A percentile compares a stretch with the other conserved stretches of the same genome.
Evolutionary conservation across 805 yeast species (phyloP).

Genomic region (Ogataea populi-albae): DNA sequence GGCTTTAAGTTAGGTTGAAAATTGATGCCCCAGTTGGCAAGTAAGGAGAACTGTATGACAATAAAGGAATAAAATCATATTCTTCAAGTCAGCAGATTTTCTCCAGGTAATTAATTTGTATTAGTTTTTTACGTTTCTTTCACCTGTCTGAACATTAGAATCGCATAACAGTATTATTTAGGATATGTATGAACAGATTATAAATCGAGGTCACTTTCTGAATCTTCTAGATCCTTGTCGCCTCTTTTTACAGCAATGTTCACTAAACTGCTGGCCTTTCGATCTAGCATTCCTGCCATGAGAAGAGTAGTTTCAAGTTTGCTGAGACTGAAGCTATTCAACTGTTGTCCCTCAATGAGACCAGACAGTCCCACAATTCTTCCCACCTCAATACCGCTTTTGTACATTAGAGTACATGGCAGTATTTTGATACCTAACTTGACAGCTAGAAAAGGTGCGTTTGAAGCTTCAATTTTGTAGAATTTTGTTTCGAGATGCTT

Average conservation of each 20-base stretch:
- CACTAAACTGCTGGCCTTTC: constrained; percentile 35
- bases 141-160: too few species aligned
- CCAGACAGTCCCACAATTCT: constrained; percentile 70
- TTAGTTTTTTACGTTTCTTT: too few species aligned
- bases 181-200: too few species aligned
- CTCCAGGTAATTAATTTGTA: too few species aligned
- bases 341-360: constrained; percentile 40
- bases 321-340: constrained; percentile 44
- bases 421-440: constrained; percentile 62
- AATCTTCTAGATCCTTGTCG: constrained; percentile 15
- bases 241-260: constrained; percentile 18
- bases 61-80: too few species aligned
- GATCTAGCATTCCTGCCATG: constrained; percentile 32
- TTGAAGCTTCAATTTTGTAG: constrained; percentile 53
- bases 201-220: constrained; percentile 39
- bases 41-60: too few species aligned
- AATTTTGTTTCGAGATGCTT: constrained; percentile 57
- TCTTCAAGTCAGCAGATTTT: too few species aligned
- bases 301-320: constrained; percentile 46
- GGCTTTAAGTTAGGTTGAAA: too few species aligned
- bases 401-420: constrained; percentile 67
- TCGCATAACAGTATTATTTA: too few species aligned
- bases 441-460: constrained; percentile 70
- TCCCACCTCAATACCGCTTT: constrained; percentile 54
- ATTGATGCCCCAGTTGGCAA: too few species aligned